Evolutionary conservation across 495 filamentous ascomycete genomes (phyloP).

Genomic region (Margaritispora aquatica): DNA sequence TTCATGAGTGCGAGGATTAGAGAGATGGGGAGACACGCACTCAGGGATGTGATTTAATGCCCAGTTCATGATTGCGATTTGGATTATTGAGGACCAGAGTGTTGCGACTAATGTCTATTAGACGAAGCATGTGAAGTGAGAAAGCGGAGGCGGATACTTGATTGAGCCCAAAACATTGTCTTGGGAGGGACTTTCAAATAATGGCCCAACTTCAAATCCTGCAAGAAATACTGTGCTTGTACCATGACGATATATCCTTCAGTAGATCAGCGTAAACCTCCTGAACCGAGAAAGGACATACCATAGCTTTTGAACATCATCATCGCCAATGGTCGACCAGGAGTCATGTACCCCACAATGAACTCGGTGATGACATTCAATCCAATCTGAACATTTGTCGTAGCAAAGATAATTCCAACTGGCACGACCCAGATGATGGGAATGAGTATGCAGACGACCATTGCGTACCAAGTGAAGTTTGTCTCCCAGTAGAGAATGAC

Average conservation of each 20-base stretch:
- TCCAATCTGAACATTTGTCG: conserved; percentile 63
- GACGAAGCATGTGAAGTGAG: conserved; percentile 34
- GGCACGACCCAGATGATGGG: conserved; percentile 47
- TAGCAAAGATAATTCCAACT: conserved; percentile 54
- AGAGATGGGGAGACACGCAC: conserved; percentile 14
- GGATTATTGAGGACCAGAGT: conserved; percentile 57
- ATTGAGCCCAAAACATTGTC: conserved; percentile 58
- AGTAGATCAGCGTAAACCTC: background rate
- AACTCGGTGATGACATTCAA: conserved; percentile 68
- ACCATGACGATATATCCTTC: conserved; percentile 56
- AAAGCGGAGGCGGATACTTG: conserved; percentile 53
- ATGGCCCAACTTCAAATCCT: conserved; percentile 54
- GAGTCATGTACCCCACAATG: conserved; percentile 63
- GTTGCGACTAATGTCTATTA: conserved; percentile 43
- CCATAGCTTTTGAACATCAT: conserved; percentile 69
- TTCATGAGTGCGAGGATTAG: background rate
- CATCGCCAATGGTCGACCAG: conserved; percentile 57
- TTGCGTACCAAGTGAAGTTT: conserved; percentile 60
- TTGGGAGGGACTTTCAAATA: conserved; percentile 55
- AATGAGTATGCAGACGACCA: conserved; percentile 54
- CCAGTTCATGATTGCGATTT: conserved; percentile 59
- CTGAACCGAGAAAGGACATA: conserved; percentile 15
- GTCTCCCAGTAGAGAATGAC: conserved; percentile 59
- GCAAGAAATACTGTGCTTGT: conserved; percentile 48
- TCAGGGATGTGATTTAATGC: conserved; percentile 53